Evolutionary conservation across 2,329 filamentous ascomycete genomes (phyloP).

Genomic region (Huntiella bhutanensis): DNA sequence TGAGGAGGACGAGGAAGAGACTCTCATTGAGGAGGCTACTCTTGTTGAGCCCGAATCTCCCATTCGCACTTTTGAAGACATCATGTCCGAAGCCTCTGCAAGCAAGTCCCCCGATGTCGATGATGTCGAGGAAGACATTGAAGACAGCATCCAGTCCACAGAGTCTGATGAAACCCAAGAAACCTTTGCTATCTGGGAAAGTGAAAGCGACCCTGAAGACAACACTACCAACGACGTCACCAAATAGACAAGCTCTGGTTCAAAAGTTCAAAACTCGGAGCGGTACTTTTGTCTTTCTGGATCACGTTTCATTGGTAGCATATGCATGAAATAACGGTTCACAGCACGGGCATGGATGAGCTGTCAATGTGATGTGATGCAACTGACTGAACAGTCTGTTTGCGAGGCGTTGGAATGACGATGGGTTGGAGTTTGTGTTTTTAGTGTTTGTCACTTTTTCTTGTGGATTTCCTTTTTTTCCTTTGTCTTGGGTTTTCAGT

Average conservation of each 20-base stretch:
- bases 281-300: not conserved
- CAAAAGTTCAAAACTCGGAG: too few relatives aligned
- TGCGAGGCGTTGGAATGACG: not conserved
- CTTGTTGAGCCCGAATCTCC: not conserved
- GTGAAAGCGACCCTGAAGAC: conserved; percentile 39
- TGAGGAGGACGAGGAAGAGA: not conserved
- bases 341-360: conserved; percentile 6
- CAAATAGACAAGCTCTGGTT: too few relatives aligned
- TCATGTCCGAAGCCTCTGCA: conserved; percentile 13
- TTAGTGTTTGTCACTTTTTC: not conserved
- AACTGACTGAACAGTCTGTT: not conserved
- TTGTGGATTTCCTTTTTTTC: not conserved
- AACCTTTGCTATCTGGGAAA: conserved; percentile 53
- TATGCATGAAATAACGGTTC: not conserved
- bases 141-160: conserved; percentile 31
- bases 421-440: not conserved
- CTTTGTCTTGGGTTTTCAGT: not conserved
- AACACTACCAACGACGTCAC: conserved; percentile 10
- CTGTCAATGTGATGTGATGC: not conserved
- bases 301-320: too few relatives aligned
- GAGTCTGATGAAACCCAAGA: conserved; percentile 40
- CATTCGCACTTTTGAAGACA: conserved; percentile 10
- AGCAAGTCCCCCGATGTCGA: conserved; percentile 23
- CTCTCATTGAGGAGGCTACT: not conserved
- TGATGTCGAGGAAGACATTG: conserved; percentile 37